Evolutionary conservation across 805 yeast genomes (phyloP).

Genomic region (Cephaloascus albidus): DNA sequence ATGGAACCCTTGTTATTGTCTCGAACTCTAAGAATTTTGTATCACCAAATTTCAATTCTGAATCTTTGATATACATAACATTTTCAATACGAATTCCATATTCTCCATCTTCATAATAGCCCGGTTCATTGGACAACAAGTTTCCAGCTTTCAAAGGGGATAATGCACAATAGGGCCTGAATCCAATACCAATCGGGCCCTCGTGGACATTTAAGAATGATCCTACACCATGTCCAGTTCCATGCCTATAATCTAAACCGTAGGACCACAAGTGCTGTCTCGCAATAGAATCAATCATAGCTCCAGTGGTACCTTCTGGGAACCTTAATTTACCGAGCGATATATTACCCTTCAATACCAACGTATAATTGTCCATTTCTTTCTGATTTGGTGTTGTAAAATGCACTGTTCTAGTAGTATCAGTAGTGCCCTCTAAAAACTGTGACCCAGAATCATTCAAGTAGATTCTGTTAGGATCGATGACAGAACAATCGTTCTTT

Average conservation of each 20-base stretch:
- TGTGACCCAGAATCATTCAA: constrained; percentile 55
- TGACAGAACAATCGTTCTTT: constrained; percentile 28
- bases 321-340: constrained; percentile 38
- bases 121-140: constrained; percentile 53
- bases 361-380: constrained; percentile 40
- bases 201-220: constrained; percentile 53
- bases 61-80: constrained; percentile 37
- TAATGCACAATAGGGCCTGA: constrained; percentile 37
- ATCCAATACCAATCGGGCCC: constrained; percentile 56
- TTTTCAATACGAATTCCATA: constrained; percentile 50
- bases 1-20: constrained; percentile 51
- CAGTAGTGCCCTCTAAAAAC: constrained; percentile 56
- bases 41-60: constrained; percentile 26
- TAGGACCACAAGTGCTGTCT: constrained; percentile 48
- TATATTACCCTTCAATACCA: constrained; percentile 50
- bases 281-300: constrained; percentile 45
- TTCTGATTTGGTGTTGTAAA: constrained; percentile 36
- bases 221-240: constrained; percentile 62
- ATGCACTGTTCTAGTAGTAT: constrained; percentile 53
- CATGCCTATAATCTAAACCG: constrained; percentile 54
- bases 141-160: constrained; percentile 41
- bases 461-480: constrained; percentile 44
- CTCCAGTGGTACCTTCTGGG: constrained; percentile 48
- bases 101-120: constrained; percentile 49
- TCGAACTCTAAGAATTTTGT: constrained; percentile 40